Conservation (phyloP, 2,329 filamentous ascomycete genomes). For the Aspergillus fructus region DNA sequence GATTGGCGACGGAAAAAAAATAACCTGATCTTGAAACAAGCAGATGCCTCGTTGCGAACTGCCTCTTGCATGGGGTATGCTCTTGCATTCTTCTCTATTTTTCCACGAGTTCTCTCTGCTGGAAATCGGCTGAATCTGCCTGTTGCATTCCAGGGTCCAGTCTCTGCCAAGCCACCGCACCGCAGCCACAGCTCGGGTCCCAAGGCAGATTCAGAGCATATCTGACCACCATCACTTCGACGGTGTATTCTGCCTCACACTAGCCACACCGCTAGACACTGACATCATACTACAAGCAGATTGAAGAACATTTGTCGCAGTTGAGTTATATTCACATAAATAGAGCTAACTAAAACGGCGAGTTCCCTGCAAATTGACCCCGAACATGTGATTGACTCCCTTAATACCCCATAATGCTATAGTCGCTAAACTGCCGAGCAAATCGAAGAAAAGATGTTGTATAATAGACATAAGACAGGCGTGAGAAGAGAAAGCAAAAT, state of each 20-base stretch:
- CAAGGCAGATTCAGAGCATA: slow-evolving; percentile 2
- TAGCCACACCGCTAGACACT: background rate
- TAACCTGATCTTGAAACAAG: background rate
- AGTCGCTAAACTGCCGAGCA: slow-evolving; percentile 6
- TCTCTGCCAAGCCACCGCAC: slow-evolving; percentile 3
- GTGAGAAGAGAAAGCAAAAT: slow-evolving; percentile 5
- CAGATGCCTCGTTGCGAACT: too few species aligned
- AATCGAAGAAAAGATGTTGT: background rate
- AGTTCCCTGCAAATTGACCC: background rate
- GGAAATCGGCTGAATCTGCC: background rate
- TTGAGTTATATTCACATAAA: background rate
- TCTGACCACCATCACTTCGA: background rate
- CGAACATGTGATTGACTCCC: background rate
- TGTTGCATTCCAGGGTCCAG: background rate
- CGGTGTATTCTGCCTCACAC: background rate
- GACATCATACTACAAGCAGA: background rate
- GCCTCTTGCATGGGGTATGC: background rate
- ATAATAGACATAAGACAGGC: slow-evolving; percentile 2
- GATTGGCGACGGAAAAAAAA: background rate
- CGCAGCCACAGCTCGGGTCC: slow-evolving; percentile 1
- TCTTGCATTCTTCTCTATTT: background rate
- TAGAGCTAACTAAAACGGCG: background rate
- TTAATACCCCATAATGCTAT: background rate
- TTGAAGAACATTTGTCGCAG: background rate
- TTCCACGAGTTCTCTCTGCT: background rate